Evolutionary conservation across 1,284 basidiomycete species (phyloP).

Genomic region (Farysia itapuensis): DNA sequence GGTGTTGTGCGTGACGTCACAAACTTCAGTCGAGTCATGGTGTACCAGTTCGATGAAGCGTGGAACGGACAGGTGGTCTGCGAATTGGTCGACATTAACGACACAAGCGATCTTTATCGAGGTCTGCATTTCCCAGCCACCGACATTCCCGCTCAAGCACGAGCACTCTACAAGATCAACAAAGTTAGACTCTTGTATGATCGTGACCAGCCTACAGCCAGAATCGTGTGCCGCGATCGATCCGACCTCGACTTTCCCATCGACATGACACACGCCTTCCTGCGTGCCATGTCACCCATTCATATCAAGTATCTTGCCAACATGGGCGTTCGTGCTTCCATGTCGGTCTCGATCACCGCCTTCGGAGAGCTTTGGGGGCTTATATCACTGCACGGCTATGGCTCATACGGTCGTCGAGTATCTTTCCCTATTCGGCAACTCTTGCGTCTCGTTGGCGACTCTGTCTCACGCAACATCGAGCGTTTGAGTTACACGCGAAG

Average conservation of each 20-base stretch:
- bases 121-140: slow-evolving; percentile 70
- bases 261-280: slow-evolving; percentile 83
- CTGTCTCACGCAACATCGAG: slow-evolving; percentile 81
- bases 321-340: slow-evolving; percentile 59
- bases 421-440: slow-evolving; percentile 78
- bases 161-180: slow-evolving; percentile 68
- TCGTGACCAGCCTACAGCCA: slow-evolving; percentile 73
- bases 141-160: slow-evolving; percentile 68
- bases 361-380: slow-evolving; percentile 84
- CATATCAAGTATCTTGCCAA: slow-evolving; percentile 70
- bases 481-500: slow-evolving; percentile 77
- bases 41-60: slow-evolving; percentile 79
- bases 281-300: slow-evolving; percentile 86
- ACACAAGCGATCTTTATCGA: slow-evolving; percentile 76
- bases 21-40: slow-evolving; percentile 68
- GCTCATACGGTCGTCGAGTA: slow-evolving; percentile 75
- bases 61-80: slow-evolving; percentile 74
- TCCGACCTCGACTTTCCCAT: slow-evolving; percentile 74
- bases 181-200: slow-evolving; percentile 82
- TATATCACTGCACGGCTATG: slow-evolving; percentile 81
- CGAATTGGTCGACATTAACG: slow-evolving; percentile 79
- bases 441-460: slow-evolving; percentile 73
- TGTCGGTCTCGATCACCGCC: slow-evolving; percentile 72
- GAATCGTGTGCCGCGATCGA: slow-evolving; percentile 71
- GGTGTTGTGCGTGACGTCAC: slow-evolving; percentile 77